Evolutionary conservation across 1,284 basidiomycete species (phyloP).

Genomic region (Porogramme epimiltina): DNA sequence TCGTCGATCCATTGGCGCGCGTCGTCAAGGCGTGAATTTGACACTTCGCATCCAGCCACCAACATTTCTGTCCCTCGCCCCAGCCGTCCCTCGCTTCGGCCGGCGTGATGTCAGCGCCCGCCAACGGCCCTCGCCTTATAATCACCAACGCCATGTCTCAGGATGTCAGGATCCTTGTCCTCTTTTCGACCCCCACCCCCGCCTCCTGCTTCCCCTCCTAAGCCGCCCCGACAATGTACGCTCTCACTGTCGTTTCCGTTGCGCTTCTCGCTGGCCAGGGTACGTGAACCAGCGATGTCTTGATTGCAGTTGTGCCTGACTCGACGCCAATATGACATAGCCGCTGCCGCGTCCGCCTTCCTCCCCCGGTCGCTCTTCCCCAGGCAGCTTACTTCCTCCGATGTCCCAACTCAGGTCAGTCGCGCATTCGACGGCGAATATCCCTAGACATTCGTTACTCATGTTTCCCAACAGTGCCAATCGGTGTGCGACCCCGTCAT

Average conservation of each 20-base stretch:
- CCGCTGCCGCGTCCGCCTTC: conserved; percentile 5
- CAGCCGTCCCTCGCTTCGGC: no score
- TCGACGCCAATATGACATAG: background rate
- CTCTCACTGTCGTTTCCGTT: conserved; percentile 15
- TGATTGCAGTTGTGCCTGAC: no score
- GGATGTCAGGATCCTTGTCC: background rate
- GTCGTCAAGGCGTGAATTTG: no score
- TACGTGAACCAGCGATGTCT: no score
- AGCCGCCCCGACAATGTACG: conserved; percentile 11
- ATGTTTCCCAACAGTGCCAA: conserved; percentile 9
- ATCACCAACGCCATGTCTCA: no score
- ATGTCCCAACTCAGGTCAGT: conserved; percentile 9
- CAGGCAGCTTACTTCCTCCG: conserved; percentile 17
- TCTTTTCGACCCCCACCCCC: background rate
- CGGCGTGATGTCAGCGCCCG: no score
- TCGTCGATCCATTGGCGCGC: no score
- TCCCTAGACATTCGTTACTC: no score
- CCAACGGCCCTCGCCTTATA: no score
- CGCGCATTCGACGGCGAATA: background rate
- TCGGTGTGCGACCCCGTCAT: conserved; percentile 6
- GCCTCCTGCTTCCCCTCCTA: background rate
- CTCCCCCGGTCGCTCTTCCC: conserved; percentile 5
- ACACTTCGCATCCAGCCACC: no score
- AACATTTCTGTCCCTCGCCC: no score
- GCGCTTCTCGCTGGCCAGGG: conserved; percentile 20